These are phyloP conservation scores for Fulvia fulva DNA, from an alignment of 2,329 filamentous ascomycete species.

Conservation along the genomic window DNA sequence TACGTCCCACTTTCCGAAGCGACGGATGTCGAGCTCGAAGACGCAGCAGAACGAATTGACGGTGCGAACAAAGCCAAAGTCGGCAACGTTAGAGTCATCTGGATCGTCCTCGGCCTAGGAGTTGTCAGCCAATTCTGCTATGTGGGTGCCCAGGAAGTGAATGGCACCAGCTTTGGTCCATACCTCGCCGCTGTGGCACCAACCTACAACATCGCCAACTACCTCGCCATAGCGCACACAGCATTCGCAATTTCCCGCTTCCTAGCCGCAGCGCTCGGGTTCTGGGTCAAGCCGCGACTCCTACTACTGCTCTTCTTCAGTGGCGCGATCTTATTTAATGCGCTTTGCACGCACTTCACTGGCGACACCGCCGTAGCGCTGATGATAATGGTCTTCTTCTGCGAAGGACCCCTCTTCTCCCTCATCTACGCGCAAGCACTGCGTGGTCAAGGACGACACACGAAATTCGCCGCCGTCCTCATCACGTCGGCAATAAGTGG, in stretches of 20 bases:
- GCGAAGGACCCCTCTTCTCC: conserved; percentile 58
- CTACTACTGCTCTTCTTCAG: conserved; percentile 53
- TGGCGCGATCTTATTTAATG: conserved; percentile 50
- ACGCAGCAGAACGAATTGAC: conserved; percentile 49
- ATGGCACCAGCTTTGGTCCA: conserved; percentile 46
- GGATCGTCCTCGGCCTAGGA: conserved; percentile 53
- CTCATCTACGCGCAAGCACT: conserved; percentile 57
- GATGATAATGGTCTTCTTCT: conserved; percentile 53
- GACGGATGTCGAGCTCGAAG: conserved; percentile 57
- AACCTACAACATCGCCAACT: conserved; percentile 36
- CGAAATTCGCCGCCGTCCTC: conserved; percentile 53
- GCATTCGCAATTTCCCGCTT: conserved; percentile 58
- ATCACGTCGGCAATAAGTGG: conserved; percentile 53
- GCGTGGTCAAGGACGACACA: conserved; percentile 55
- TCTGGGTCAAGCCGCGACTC: conserved; percentile 55
- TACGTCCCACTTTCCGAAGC: conserved; percentile 61
- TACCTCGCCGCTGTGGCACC: conserved; percentile 44
- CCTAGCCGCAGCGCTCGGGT: conserved; percentile 49
- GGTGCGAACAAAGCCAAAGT: conserved; percentile 47
- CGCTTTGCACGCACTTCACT: conserved; percentile 49
- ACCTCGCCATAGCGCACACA: conserved; percentile 53
- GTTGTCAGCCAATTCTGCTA: conserved; percentile 58
- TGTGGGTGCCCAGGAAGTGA: conserved; percentile 57
- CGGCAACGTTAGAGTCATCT: conserved; percentile 48
- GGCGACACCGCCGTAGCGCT: conserved; percentile 45